A percentile compares a stretch with the other conserved stretches of the same genome.
These are phyloP conservation scores for Rhododendron griersonianum DNA, from an alignment of 148 eudicot genomes.

Conservation along the genomic window DNA sequence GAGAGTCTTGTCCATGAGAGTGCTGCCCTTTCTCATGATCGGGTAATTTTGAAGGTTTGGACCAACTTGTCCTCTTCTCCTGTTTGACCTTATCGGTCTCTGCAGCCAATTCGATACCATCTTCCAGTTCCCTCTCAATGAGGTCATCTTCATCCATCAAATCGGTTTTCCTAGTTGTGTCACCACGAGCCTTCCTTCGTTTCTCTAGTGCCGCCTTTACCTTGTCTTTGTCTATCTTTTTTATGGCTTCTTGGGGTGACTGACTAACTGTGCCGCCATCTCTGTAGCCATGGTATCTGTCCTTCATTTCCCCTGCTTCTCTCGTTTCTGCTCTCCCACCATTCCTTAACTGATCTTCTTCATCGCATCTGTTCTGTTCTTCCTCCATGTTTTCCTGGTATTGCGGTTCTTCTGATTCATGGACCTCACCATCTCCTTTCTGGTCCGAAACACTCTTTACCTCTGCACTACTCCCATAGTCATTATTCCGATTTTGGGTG, in stretches of 20 bases:
- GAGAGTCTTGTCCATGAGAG: constrained; percentile 37
- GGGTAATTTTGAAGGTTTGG: constrained; percentile 33
- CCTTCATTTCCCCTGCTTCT: constrained; percentile 46
- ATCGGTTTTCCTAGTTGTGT: constrained; percentile 50
- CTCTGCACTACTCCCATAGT: constrained; percentile 32
- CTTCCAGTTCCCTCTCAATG: constrained; percentile 87
- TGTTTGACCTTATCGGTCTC: constrained; percentile 56
- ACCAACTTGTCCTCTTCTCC: constrained; percentile 57
- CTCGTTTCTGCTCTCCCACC: constrained; percentile 35
- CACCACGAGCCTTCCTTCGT: constrained; percentile 67
- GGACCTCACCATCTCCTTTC: constrained; percentile 45
- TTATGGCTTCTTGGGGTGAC: constrained; percentile 60
- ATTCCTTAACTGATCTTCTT: constrained; percentile 52
- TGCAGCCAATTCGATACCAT: constrained; percentile 81
- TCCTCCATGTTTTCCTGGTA: constrained; percentile 40
- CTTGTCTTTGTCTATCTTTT: constrained; percentile 74
- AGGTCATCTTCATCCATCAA: constrained; percentile 79
- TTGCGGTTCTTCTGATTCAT: constrained; percentile 25
- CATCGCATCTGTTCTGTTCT: constrained; percentile 33
- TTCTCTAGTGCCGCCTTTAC: constrained; percentile 72
- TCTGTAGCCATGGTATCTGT: constrained; percentile 40
- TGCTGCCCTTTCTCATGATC: constrained; percentile 44
- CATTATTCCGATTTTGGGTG: constrained; percentile 44
- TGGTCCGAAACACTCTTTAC: constrained; percentile 29
- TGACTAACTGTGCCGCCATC: constrained; percentile 40